Evolutionary conservation across 192 early-diverging fungal genomes (phyloP), one percentile per base, ranked within the genome.

Genomic region (Backusella tarrabulga): DNA sequence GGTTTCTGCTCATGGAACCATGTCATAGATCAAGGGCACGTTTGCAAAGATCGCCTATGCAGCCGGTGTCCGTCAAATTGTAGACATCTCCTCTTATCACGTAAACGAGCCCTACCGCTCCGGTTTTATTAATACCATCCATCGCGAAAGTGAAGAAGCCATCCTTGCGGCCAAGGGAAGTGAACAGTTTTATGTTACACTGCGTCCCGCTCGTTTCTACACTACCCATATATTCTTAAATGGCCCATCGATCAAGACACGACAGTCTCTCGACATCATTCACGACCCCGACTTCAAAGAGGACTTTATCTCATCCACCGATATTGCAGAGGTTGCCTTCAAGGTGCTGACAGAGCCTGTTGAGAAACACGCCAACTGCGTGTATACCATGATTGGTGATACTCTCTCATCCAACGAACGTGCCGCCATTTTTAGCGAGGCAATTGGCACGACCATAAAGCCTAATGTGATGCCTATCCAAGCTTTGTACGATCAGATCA

Each of bases 21-120:
- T 74, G 60, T 12, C 52, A 8, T 3, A 52, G 4, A 50, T 74
- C n/a, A 74, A 74, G 72, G 21, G 6, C 15, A 17, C 9, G 0
- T 52, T 69, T 40, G 77, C 77, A 11, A 68, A 34, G 26, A 36
- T 66, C 4, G 69, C 71, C 1, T 74, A 79, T 23, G 67, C 32
- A 7, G 77, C 77, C 19, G 77, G 77, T 38, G 72, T 72, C 2
- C 68, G 74, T 21, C 77, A 79, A 73, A 68, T 79, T 32, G 77
- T 79, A 15, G 77, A 79, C 54, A 68, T 79, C 12, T 79, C 72
- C 2, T 74, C 66, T 11, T 54, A 35, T 67, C 36, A 36, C n/a
- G 38, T 54, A 15, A 60, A 66, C 19, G 38, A 67, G 4, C 54
- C 54, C 1, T 67, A 63, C 56, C 52, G 74, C 12, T 41, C 74